phyloP scores from a whole-genome alignment of 1,284 basidiomycete species.

The Ceratobasidium sp. region DNA sequence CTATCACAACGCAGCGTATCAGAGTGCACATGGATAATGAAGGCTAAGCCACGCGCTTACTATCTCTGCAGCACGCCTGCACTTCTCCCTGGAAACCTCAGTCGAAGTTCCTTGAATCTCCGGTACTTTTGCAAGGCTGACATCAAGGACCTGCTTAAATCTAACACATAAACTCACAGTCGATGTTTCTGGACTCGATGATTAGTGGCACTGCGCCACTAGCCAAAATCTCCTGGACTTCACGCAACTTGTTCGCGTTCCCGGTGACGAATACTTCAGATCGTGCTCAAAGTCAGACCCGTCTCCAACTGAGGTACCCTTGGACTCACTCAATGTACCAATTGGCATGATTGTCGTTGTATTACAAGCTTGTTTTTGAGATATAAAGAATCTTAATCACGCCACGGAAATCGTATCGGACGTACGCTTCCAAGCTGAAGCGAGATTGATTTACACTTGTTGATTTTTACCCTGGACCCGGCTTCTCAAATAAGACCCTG shows the following conservation, averaged over 20 bases:
- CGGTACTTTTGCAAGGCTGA: constrained; percentile 69
- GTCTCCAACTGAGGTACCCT: background rate
- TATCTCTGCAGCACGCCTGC: constrained; percentile 81
- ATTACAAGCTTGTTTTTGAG: no score
- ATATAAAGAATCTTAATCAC: constrained; percentile 15
- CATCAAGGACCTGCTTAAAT: constrained; percentile 52
- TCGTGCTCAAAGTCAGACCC: constrained; percentile 4
- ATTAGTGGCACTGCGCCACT: constrained; percentile 63
- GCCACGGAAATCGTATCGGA: constrained; percentile 22
- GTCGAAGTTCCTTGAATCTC: constrained; percentile 94
- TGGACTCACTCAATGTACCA: constrained; percentile 25
- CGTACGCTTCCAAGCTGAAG: no score
- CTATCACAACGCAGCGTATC: constrained; percentile 54
- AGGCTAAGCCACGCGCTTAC: constrained; percentile 56
- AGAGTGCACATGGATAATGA: constrained; percentile 5
- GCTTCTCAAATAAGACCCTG: no score
- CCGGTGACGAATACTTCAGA: constrained; percentile 89
- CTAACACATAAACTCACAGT: constrained; percentile 61
- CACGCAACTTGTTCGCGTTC: constrained; percentile 92
- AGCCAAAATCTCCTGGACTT: constrained; percentile 83
- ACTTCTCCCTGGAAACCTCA: constrained; percentile 92
- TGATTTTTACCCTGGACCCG: constrained; percentile 12
- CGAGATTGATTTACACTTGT: no score
- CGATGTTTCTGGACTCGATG: constrained; percentile 73
- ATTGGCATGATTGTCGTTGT: constrained; percentile 9